Conservation (phyloP, 2,329 filamentous ascomycete species). For the Teratosphaeria zuluensis region DNA sequence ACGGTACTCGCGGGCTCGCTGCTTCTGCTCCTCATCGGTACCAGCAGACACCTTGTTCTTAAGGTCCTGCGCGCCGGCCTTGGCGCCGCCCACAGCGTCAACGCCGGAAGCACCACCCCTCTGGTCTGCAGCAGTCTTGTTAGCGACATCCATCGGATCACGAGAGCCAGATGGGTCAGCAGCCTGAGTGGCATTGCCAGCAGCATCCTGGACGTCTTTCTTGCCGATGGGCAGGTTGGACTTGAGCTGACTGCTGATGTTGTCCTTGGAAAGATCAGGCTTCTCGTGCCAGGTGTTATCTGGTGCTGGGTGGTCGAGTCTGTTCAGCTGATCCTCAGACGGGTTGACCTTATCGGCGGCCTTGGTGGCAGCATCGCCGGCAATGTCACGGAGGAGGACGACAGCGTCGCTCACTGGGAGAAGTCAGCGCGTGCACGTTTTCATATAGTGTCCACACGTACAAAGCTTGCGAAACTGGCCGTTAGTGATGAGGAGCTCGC, state of each 20-base stretch:
- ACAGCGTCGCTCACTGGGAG: conserved; percentile 62
- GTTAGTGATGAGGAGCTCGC: conserved; percentile 84
- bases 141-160: conserved; percentile 46
- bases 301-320: conserved; percentile 74
- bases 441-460: conserved; percentile 38
- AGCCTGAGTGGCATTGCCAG: conserved; percentile 46
- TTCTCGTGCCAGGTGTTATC: conserved; percentile 73
- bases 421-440: conserved; percentile 11
- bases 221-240: conserved; percentile 43
- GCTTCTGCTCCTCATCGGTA: conserved; percentile 51
- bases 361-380: conserved; percentile 76
- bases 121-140: conserved; percentile 44
- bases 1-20: conserved; percentile 34
- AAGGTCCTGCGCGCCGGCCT: conserved; percentile 37
- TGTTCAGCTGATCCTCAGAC: conserved; percentile 61
- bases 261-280: conserved; percentile 47
- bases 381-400: conserved; percentile 78
- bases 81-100: conserved; percentile 42
- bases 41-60: conserved; percentile 51
- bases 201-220: conserved; percentile 53
- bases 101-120: conserved; percentile 35
- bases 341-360: conserved; percentile 68
- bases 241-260: conserved; percentile 59
- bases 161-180: conserved; percentile 48
- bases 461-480: conserved; percentile 88